Evolutionary conservation across 495 filamentous ascomycete genomes (phyloP), one percentile per base, ranked within the genome.

Genomic region (Penicillium crystallinum): DNA sequence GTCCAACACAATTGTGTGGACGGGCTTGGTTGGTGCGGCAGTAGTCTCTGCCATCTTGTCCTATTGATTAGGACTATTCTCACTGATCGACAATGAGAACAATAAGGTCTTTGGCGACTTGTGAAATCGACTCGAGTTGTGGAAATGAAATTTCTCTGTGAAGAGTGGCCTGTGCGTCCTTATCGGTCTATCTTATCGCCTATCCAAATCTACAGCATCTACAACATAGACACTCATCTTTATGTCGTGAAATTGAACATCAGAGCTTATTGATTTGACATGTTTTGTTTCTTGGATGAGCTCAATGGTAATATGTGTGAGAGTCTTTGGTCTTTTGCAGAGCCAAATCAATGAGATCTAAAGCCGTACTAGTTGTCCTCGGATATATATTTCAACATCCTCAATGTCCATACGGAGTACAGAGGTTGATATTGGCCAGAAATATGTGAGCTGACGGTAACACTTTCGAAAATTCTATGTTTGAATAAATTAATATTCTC

Each of bases 1-100:
- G 68, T 99, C 93, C 52, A 99, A 74, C 49, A 97, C 79, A 34
- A 99, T 80, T 11, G 88, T 87, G 74, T 95, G 81, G 42, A 96
- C 77, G 4, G 85, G 76, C 64, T 93, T 93, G n/a, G 75, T 40
- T 3, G 72, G 52, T 33, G 63, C 19, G 29, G 62, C 29, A 2
- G 53, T 55, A 18, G 61, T 52, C 29, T 75, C 70, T 51, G 71
- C 64, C 77, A 77, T 80, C 6, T 43, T 68, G 37, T 17, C 15
- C 33, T 50, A 15, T 38, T 2, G 11, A 19, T 25, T 18, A 40
- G 21, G 23, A 53, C 29, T 18, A 19, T 48, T 48, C 5, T 10
- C 25, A 52, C 15, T 15, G 21, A 27, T 25, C 38, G 14, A 18
- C 42, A 54, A 41, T 33, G 30, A 39, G 39, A 19, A 39, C 29